These are phyloP conservation scores for Kazachstania kunashirensis DNA, from an alignment of 805 yeast species.

Conservation along the genomic window DNA sequence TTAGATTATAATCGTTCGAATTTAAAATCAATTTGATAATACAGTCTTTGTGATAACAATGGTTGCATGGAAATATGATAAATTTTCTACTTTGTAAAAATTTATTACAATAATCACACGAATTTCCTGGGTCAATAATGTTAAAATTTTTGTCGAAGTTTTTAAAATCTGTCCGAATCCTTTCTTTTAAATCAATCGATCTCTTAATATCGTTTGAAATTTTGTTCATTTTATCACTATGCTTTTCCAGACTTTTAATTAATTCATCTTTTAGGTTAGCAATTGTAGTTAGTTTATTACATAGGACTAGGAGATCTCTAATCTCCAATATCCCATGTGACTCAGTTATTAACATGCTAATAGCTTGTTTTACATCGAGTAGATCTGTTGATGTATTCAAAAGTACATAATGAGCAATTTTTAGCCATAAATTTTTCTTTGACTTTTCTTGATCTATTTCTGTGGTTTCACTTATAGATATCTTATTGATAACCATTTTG, in stretches of 20 bases:
- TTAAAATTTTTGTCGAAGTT: slow-evolving; percentile 46
- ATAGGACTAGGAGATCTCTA: slow-evolving; percentile 72
- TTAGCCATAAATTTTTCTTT: slow-evolving; percentile 66
- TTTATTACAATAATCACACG: slow-evolving; percentile 64
- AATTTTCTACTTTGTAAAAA: slow-evolving; percentile 66
- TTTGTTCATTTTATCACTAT: slow-evolving; percentile 55
- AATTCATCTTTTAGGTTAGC: slow-evolving; percentile 79
- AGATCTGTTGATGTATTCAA: slow-evolving; percentile 5
- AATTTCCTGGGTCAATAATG: slow-evolving; percentile 71
- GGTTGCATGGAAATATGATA: slow-evolving; percentile 80
- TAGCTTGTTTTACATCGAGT: slow-evolving; percentile 25
- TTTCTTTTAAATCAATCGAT: slow-evolving; percentile 51
- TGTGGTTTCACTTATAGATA: not conserved
- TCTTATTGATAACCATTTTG: slow-evolving; percentile 12
- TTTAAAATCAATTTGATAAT: slow-evolving; percentile 49
- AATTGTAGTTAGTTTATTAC: slow-evolving; percentile 75
- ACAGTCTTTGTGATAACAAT: slow-evolving; percentile 85
- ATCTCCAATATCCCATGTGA: slow-evolving; percentile 49
- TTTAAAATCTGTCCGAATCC: slow-evolving; percentile 51
- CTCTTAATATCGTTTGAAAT: slow-evolving; percentile 68
- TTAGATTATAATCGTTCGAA: slow-evolving; percentile 58
- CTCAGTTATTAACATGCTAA: slow-evolving; percentile 32
- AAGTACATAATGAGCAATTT: slow-evolving; percentile 36
- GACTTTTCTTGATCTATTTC: slow-evolving; percentile 22
- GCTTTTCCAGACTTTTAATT: slow-evolving; percentile 64